phyloP scores from a whole-genome alignment of 495 filamentous ascomycete species.

The Daldinia decipiens region DNA sequence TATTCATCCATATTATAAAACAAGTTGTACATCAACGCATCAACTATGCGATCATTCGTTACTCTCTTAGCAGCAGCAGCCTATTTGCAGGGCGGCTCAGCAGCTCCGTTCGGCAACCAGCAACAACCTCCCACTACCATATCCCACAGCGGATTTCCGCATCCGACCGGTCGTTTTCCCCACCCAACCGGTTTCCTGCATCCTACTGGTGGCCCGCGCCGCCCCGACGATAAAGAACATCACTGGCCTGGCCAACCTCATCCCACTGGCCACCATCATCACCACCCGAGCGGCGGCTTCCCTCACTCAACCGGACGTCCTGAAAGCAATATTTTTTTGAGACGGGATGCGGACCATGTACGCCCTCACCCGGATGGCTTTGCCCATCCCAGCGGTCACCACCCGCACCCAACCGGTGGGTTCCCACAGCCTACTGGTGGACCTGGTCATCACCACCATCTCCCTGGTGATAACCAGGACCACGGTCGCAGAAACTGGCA shows the following conservation, averaged over 20 bases:
- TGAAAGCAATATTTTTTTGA: neutral
- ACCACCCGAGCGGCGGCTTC: neutral
- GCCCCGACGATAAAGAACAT: neutral
- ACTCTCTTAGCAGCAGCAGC: slow-evolving; percentile 28
- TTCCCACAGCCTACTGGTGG: neutral
- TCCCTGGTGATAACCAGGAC: neutral
- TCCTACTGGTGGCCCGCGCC: no score
- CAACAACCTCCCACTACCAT: neutral
- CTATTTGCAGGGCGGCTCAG: slow-evolving; percentile 28
- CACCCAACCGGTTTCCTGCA: slow-evolving; percentile 16
- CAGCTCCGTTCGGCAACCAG: slow-evolving; percentile 22
- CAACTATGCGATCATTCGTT: slow-evolving; percentile 38
- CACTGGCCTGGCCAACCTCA: neutral
- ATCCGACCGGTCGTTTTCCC: slow-evolving; percentile 22
- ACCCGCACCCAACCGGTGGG: slow-evolving; percentile 7
- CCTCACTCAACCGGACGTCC: slow-evolving; percentile 2
- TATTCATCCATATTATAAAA: neutral
- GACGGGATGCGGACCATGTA: neutral
- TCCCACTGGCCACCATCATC: neutral
- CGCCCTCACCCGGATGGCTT: neutral
- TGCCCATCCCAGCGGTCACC: neutral
- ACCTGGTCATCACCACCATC: neutral
- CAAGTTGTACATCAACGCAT: neutral
- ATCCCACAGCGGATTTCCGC: slow-evolving; percentile 11
- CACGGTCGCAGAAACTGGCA: neutral